These are phyloP conservation scores for Pythium apleroticum DNA, from an alignment of 352 stramenopile genomes.

Conservation along the genomic window DNA sequence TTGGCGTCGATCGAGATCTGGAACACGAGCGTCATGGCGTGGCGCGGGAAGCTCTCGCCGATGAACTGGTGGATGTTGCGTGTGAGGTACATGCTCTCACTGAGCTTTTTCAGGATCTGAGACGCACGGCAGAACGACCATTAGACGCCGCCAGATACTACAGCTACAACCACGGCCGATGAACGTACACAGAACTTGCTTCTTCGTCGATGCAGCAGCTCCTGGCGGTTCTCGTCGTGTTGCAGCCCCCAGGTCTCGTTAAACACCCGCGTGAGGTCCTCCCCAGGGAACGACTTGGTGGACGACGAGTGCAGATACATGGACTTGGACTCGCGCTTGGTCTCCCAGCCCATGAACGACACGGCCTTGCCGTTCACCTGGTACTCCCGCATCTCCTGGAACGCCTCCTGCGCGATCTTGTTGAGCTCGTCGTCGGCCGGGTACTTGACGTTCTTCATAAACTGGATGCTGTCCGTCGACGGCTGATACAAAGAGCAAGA, in stretches of 20 bases:
- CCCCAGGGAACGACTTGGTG: conserved; percentile 63
- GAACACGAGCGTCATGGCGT: conserved; percentile 81
- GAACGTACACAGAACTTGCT: conserved; percentile 84
- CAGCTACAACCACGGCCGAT: not conserved
- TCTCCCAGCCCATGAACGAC: conserved; percentile 75
- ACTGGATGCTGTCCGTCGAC: conserved; percentile 84
- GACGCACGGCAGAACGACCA: not conserved
- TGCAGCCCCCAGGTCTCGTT: conserved; percentile 80
- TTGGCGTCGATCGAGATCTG: conserved; percentile 83
- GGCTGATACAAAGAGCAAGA: conserved; percentile 33
- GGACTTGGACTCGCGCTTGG: conserved; percentile 82
- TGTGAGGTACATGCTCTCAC: conserved; percentile 84
- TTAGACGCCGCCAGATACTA: not conserved
- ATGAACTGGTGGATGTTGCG: conserved; percentile 89
- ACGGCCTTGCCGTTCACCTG: conserved; percentile 64
- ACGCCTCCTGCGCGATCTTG: conserved; percentile 71
- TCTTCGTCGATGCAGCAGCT: conserved; percentile 65
- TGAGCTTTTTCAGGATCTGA: conserved; percentile 87
- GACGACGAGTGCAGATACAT: conserved; percentile 85
- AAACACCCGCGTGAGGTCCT: conserved; percentile 75
- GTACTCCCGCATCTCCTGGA: conserved; percentile 84
- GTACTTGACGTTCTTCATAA: conserved; percentile 89
- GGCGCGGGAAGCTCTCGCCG: conserved; percentile 80
- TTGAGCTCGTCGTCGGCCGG: conserved; percentile 74
- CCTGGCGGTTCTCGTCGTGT: conserved; percentile 72